A percentile compares a stretch with the other conserved stretches of the same genome.
Evolutionary conservation across 176 grass and related monocot species (phyloP).

Genomic region (Musa itinerans): DNA sequence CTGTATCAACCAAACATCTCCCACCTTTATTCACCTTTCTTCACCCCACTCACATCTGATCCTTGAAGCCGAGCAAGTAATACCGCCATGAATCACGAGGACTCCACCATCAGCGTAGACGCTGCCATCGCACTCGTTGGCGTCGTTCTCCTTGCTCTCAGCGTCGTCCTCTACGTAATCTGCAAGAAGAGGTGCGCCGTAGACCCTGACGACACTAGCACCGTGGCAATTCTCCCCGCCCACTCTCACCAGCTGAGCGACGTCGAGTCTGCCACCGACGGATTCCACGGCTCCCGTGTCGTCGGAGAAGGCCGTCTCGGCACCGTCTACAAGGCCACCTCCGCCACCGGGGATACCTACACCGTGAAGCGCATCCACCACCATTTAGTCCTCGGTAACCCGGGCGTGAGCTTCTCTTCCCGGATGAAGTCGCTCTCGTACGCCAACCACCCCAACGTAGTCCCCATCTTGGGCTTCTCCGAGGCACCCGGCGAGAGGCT

Average conservation of each 20-base stretch:
- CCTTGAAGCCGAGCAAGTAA: neutral
- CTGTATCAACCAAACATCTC: too few species aligned
- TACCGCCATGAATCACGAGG: neutral
- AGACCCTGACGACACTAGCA: neutral
- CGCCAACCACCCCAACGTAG: constrained; percentile 41
- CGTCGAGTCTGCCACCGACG: constrained; percentile 52
- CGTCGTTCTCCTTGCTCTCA: neutral
- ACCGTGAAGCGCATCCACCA: constrained; percentile 62
- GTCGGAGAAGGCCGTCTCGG: constrained; percentile 39
- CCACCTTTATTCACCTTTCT: too few species aligned
- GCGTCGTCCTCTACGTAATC: neutral
- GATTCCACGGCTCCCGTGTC: constrained; percentile 49
- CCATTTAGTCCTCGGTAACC: constrained; percentile 46
- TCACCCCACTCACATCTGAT: too few species aligned
- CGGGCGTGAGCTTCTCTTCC: constrained; percentile 44
- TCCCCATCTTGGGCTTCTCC: constrained; percentile 33
- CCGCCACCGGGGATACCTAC: constrained; percentile 12
- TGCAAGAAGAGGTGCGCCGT: neutral
- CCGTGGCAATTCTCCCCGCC: constrained; percentile 16
- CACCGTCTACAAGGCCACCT: constrained; percentile 40
- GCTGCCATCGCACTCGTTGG: neutral
- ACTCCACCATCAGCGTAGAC: neutral
- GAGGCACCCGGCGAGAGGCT: constrained; percentile 69
- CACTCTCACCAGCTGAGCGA: constrained; percentile 34
- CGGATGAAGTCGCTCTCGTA: constrained; percentile 45